Base-by-base conservation (phyloP, 164 flowering plant genomes). In the Akebia trifoliata region DNA sequence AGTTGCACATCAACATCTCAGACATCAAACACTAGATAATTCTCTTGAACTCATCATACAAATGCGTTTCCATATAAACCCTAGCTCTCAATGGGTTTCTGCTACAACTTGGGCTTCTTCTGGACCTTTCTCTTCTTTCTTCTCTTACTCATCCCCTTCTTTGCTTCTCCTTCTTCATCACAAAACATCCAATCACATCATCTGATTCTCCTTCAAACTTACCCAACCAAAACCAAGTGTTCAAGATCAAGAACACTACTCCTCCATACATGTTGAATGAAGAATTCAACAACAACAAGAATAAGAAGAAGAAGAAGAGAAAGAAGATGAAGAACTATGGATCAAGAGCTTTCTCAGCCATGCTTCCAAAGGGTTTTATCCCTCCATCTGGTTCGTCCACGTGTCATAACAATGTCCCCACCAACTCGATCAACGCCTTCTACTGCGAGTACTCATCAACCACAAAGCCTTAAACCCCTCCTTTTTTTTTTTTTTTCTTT, bases 301-400 rank as follows among this genome's bases (percentile, higher is more conserved):
- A 49, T 28, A 47, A 24, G 55, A 49, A 8, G 58, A 55, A 32
- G 59, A 57, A 49, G 64, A 63, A 20, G 58, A 70, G 26, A 66
- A 62, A 35, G 55, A 63, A 44, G 59, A 20, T 11, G 59, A 65
- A 72, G 26, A 53, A 56, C 17, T 8, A 46, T 11, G 51, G 61
- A 26, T 35, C 66, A 50, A 60, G 67, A 64, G 43, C 74, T 22
- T 76, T 75, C 71, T 69, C 81, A 3, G 82, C 68, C 31, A 85
- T 85, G 91, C 84, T 85, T 40, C 91, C 91, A 0, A 82, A 82
- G 66, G 87, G 91, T 22, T 69, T 69, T 42, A 72, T 80, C 20
- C 91, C 91, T 57, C 87, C 87, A 46, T 82, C 87, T 1, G 82
- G 80, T 18, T 82, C 87, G 0, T 85, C 91, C 4, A 73, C 78